Percentiles rank a stretch among this genome's conserved stretches.
Conservation (phyloP, 106 monocot species). For the Amphibolis antarctica region DNA sequence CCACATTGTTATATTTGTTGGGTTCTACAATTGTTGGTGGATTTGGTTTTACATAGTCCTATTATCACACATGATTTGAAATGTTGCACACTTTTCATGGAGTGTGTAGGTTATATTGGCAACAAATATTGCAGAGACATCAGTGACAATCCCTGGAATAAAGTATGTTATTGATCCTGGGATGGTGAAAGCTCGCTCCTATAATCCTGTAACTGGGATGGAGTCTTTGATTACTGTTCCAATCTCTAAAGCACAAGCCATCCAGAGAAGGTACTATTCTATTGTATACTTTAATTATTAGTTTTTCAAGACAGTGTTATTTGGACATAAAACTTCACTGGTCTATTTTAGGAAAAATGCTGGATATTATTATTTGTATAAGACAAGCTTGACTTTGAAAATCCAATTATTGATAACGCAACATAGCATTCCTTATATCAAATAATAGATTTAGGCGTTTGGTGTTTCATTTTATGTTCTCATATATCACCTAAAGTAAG, state of each 20-base stretch:
- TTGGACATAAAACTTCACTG: no score
- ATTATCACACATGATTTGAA: not conserved
- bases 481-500: no score
- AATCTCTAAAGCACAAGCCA: slow-evolving; percentile 88
- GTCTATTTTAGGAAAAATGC: not conserved
- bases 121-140: slow-evolving; percentile 98
- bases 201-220: slow-evolving; percentile 77
- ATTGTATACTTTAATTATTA: not conserved
- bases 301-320: not conserved
- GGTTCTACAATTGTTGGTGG: not conserved
- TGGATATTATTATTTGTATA: no score
- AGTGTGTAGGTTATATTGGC: slow-evolving; percentile 66
- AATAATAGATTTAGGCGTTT: no score
- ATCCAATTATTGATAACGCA: no score
- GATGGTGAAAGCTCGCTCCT: slow-evolving; percentile 80
- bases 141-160: slow-evolving; percentile 94
- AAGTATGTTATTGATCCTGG: slow-evolving; percentile 96
- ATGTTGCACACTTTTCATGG: not conserved
- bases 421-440: no score
- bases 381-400: no score
- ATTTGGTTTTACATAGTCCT: not conserved
- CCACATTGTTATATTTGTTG: no score
- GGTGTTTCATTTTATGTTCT: no score
- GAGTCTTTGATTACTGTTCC: slow-evolving; percentile 79
- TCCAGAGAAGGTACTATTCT: slow-evolving; percentile 72